Base-by-base conservation (phyloP, 2,329 filamentous ascomycete species). In the Hypoxylon sp. region DNA sequence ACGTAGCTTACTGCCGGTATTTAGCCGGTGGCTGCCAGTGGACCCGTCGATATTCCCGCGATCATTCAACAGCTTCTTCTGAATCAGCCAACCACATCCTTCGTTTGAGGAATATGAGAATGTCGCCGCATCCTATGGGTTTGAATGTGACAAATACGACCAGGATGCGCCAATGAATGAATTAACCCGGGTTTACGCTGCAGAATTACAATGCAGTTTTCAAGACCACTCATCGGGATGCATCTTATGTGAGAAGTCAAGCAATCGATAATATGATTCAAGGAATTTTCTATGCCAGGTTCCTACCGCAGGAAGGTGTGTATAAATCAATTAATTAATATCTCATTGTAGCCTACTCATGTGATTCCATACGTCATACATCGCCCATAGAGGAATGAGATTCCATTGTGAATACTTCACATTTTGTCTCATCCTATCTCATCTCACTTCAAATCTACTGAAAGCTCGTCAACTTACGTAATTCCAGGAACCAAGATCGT, bases 241-340 rank as follows among this genome's bases (percentile, higher is more conserved):
- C 11, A 48, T 51, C 34, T 52, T 10, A 59, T 36, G 57, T 51
- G 46, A 61, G 56, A 32, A 57, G 21, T 41, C n/a, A 34, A 52
- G n/a, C 28, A 32, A 50, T 19, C 49, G 50, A 46, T 70, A 79
- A 73, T 74, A 90, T 90, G 87, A 91, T 92, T 59, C 87, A 90
- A 76, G 89, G 87, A 72, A 91, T 92, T 63, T 91, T 91, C 74
- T 91, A 91, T 77, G 89, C 90, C 52, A 84, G 89, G 50, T 92
- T 92, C 79, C 86, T 91, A 69, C 87, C 89, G 14, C 83, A 89
- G 74, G 84, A 90, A 83, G 89, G 89, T 89, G 77, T 71, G 73
- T 55, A n/a, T 43, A n/a, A 5, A n/a, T 50, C 10, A 10, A 13
- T 49, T 30, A 3, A 10, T n/a, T 3, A 21, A 11, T 17, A 11